Base-by-base conservation (phyloP, 371 early-diverging fungal species). In the Nosema muscidifuracis region DNA sequence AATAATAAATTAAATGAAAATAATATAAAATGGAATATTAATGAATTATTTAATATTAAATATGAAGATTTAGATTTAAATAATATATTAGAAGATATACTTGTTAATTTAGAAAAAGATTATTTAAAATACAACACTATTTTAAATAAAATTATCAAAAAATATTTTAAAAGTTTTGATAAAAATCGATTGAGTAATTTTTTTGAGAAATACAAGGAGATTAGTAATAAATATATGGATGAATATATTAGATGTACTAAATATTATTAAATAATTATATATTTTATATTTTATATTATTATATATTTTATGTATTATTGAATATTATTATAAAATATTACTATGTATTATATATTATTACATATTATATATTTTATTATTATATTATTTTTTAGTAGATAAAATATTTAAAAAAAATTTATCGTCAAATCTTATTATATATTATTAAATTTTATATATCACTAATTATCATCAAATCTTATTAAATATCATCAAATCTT, bases 181-280 rank as follows among this genome's bases (percentile, higher is more conserved):
- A 47, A 47, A 47, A n/a, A 20, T 4, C 4, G n/a, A 20, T 4
- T 47, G 4, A 47, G n/a, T 4, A n/a, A 47, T 4, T 10, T 47
- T 10, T 47, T 10, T n/a, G 47, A 47, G n/a, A 47, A 47, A n/a
- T 47, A 47, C n/a, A 47, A n/a, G n/a, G n/a, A 10, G 3, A 47
- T 47, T 12, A 47, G 47, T 47, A 20, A 47, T 12, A 47, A 47
- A 47, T 47, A 47, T 20, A 12, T 20, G 4, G 47, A 47, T 4
- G n/a, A 47, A 10, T 47, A 47, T 47, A 47, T 47, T n/a, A 47
- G 47, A 47, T 47, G 47, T n/a, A 47, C n/a, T 12, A 47, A 47
- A 47, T 47, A 47, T 47, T 47, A 47, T 9, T 9, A 40, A 40
- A 40, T n/a, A n/a, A n/a, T n/a, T n/a, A n/a, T n/a, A n/a, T n/a